phyloP scores from a whole-genome alignment of 208 protist species.

The Leishmania braziliensis region DNA sequence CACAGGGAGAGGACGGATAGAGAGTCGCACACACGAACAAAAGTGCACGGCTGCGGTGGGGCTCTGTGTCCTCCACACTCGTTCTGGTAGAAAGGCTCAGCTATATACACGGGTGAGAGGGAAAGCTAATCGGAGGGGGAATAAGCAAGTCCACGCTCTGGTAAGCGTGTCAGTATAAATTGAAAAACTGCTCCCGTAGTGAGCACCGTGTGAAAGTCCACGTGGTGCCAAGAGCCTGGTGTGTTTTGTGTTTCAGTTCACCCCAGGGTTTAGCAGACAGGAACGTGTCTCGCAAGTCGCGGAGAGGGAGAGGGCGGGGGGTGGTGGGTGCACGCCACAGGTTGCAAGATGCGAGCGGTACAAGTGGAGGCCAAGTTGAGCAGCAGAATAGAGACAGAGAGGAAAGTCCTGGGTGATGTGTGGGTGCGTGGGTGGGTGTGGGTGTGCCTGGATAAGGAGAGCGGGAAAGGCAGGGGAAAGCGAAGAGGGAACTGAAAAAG shows the following conservation, averaged over 20 bases:
- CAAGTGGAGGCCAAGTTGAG: background rate
- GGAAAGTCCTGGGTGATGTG: background rate
- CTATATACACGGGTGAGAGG: background rate
- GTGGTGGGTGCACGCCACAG: background rate
- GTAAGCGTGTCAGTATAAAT: background rate
- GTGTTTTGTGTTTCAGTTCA: background rate
- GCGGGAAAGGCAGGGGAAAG: too few relatives aligned
- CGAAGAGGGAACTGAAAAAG: background rate
- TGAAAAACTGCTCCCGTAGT: background rate
- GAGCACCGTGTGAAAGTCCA: background rate
- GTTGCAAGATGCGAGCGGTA: background rate
- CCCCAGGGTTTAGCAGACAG: background rate
- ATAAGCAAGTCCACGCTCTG: background rate
- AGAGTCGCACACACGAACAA: too few relatives aligned
- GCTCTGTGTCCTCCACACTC: background rate
- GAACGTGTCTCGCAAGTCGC: background rate
- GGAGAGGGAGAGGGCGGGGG: background rate
- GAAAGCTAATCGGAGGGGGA: background rate
- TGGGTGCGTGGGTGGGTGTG: background rate
- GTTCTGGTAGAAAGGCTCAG: too few relatives aligned
- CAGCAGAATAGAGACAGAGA: slow-evolving; percentile 9
- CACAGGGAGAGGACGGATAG: background rate
- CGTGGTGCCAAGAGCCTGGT: background rate
- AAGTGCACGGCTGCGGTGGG: too few relatives aligned
- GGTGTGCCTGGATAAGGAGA: background rate